A percentile compares a stretch with the other conserved stretches of the same genome.
phyloP scores from a whole-genome alignment of 177 flowering plant species.

The Vitis hybrid region DNA sequence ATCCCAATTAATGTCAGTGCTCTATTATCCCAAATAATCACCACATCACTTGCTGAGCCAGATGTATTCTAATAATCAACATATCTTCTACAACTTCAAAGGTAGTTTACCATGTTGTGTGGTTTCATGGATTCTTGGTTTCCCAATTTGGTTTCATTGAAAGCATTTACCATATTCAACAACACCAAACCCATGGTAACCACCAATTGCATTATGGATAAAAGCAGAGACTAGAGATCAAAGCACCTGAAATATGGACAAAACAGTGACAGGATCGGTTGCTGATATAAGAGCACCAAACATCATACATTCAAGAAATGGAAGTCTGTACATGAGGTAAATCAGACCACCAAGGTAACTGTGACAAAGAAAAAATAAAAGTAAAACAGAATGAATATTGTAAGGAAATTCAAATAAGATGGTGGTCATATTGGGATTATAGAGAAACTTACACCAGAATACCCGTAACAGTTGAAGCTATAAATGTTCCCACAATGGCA shows the following conservation, averaged over 20 bases:
- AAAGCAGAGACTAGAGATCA: background rate
- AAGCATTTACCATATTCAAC: background rate
- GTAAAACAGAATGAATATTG: background rate
- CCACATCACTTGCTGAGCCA: no score
- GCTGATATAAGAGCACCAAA: conserved; percentile 99
- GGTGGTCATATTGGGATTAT: background rate
- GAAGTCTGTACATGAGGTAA: conserved; percentile 85
- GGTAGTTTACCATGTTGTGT: background rate
- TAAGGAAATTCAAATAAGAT: conserved; percentile 1
- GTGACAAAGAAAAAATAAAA: conserved; percentile 12
- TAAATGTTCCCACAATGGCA: conserved; percentile 91
- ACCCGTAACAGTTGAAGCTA: conserved; percentile 87
- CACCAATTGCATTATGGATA: background rate
- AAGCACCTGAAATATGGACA: conserved; percentile 91
- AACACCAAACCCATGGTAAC: background rate
- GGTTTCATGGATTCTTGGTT: background rate
- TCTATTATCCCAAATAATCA: no score
- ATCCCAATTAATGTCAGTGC: no score
- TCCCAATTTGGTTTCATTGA: background rate
- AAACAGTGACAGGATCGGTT: conserved; percentile 98
- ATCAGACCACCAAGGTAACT: conserved; percentile 91
- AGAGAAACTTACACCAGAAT: conserved; percentile 70
- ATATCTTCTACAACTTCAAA: background rate
- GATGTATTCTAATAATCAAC: no score
- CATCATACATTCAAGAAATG: conserved; percentile 93